Evolutionary conservation across 768 basidiomycete genomes (phyloP).

Genomic region (Serendipita sp.): DNA sequence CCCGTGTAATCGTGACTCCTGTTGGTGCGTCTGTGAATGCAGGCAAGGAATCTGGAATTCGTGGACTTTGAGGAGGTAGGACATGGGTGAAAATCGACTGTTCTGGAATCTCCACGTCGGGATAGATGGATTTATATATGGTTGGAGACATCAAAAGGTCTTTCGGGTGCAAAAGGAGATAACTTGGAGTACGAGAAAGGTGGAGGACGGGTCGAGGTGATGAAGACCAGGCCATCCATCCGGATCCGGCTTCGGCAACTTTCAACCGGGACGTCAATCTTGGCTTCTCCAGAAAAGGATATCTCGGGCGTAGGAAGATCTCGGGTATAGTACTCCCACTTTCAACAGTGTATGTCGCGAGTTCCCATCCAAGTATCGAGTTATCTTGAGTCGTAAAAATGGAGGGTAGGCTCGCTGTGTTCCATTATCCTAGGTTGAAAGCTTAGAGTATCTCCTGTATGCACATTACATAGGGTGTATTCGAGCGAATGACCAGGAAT

Average conservation of each 20-base stretch:
- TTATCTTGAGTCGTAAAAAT: too few relatives aligned
- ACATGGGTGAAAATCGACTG: slow-evolving; percentile 36
- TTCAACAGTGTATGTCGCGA: too few relatives aligned
- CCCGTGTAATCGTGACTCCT: slow-evolving; percentile 39
- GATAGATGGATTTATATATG: slow-evolving; percentile 32
- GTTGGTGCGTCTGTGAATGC: slow-evolving; percentile 56
- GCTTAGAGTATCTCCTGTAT: too few relatives aligned
- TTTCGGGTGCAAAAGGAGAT: too few relatives aligned
- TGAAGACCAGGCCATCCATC: not conserved
- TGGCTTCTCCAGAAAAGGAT: not conserved
- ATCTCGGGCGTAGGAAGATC: not conserved
- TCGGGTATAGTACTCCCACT: too few relatives aligned
- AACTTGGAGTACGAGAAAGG: too few relatives aligned
- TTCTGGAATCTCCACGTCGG: slow-evolving; percentile 24
- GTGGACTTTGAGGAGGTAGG: slow-evolving; percentile 21
- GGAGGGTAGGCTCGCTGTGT: too few relatives aligned
- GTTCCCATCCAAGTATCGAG: too few relatives aligned
- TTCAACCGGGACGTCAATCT: not conserved
- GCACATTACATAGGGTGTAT: too few relatives aligned
- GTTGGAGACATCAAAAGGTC: not conserved
- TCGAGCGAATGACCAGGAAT: too few relatives aligned
- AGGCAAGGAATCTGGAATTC: slow-evolving; percentile 27
- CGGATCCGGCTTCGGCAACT: not conserved
- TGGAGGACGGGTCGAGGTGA: too few relatives aligned
- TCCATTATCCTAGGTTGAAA: too few relatives aligned